Base-by-base conservation (phyloP, 2,329 filamentous ascomycete genomes). In the Dendryphion nanum region DNA sequence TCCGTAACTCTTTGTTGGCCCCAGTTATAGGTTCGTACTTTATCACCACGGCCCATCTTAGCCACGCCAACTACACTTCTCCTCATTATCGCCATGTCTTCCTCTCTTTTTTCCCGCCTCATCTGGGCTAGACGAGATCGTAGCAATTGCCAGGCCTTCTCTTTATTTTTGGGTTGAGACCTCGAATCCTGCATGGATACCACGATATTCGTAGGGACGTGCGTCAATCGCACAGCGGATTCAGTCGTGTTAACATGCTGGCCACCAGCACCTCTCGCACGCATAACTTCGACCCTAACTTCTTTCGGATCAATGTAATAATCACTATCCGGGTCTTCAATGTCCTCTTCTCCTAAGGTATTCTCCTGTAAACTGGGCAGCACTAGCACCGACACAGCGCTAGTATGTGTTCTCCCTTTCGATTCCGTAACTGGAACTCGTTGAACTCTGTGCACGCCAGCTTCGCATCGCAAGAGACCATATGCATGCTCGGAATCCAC, bases 211-310 rank as follows among this genome's bases (percentile, higher is more conserved):
- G 89, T 95, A 2, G 93, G 93, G 5, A 85, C 68, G 70, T 98
- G 93, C 2, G 90, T 97, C 55, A 98, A 75, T 7, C 93, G 84
- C 44, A 98, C 87, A 3, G 93, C 93, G 19, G 89, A 95, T 70
- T 98, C 93, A 0, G 93, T 98, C 65, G 91, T 96, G 71, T 98
- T 98, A 61, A 98, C 93, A 68, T 98, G 93, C 71, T 98, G 93
- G 1, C 93, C 93, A 20, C 93, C 93, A 0, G 93, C 91, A 42
- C 93, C 93, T 31, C 88, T 76, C 0, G 93, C 89, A 13, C 90
- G 79, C 90, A 97, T 95, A 44, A 89, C 88, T 61, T 98, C 93
- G 15, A 81, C 74, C 35, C 77, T 77, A 17, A 98, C 89, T 42
- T 98, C 91, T 44, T 82, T 77, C 5, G 86, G 81, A 58, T 94